These are phyloP conservation scores for Sequoiadendron giganteum DNA, from an alignment of 75 land plant genomes.

Conservation along the genomic window DNA sequence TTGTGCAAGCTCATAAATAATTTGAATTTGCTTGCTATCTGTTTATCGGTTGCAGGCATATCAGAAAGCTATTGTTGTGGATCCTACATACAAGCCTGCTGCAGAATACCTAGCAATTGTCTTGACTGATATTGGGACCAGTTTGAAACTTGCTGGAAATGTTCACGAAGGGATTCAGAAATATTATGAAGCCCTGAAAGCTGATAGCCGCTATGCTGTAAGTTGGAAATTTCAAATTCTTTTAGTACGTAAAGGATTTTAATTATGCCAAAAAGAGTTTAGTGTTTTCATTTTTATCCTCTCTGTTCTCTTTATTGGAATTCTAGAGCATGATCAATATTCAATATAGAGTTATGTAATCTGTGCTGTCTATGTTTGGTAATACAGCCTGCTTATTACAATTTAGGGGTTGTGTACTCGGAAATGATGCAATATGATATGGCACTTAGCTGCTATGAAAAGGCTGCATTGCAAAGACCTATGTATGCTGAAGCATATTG, in stretches of 20 bases:
- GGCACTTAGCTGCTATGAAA: conserved; percentile 93
- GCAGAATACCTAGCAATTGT: conserved; percentile 95
- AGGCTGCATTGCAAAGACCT: conserved; percentile 91
- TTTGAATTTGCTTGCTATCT: conserved; percentile 4
- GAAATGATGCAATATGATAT: conserved; percentile 97
- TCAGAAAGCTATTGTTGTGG: conserved; percentile 81
- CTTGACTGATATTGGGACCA: conserved; percentile 94
- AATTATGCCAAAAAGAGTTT: neutral
- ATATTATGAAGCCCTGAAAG: conserved; percentile 89
- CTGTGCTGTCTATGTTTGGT: neutral
- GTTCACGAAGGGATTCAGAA: conserved; percentile 95
- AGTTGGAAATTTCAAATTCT: conserved; percentile 9
- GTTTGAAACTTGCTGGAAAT: conserved; percentile 94
- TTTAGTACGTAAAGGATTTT: neutral
- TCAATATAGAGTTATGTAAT: neutral
- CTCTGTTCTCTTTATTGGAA: neutral
- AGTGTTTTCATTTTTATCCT: neutral
- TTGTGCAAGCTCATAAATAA: neutral
- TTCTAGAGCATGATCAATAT: conserved; percentile 7
- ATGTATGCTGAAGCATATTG: conserved; percentile 99
- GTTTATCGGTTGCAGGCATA: conserved; percentile 59
- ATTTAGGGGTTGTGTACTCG: conserved; percentile 98
- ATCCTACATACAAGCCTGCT: conserved; percentile 84
- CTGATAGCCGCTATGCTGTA: conserved; percentile 93
- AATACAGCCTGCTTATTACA: conserved; percentile 96